Evolutionary conservation across 2,329 filamentous ascomycete species (phyloP).

Genomic region (Amauroascus niger): DNA sequence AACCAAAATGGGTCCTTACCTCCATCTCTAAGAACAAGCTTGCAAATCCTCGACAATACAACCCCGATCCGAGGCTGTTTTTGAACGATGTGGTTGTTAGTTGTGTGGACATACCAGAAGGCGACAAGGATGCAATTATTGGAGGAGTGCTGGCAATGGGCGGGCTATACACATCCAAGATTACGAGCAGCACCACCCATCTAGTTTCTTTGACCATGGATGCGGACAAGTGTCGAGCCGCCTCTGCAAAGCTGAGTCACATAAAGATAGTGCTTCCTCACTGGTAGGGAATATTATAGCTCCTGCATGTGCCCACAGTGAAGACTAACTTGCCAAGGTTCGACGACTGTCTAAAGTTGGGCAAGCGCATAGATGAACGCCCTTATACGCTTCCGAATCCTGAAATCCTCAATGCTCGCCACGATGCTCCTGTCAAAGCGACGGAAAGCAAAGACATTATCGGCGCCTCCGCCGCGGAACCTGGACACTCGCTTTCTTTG

Average conservation of each 20-base stretch:
- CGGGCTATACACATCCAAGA: conserved; percentile 62
- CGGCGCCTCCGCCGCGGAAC: conserved; percentile 53
- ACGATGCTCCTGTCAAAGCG: conserved; percentile 49
- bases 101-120: conserved; percentile 72
- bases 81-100: conserved; percentile 75
- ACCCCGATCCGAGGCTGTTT: conserved; percentile 81
- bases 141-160: conserved; percentile 85
- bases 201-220: conserved; percentile 73
- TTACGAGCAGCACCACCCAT: conserved; percentile 73
- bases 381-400: conserved; percentile 82
- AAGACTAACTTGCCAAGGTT: conserved; percentile 53
- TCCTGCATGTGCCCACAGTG: background rate
- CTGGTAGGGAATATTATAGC: conserved; percentile 49
- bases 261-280: conserved; percentile 85
- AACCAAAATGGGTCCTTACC: conserved; percentile 64
- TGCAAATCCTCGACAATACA: conserved; percentile 72
- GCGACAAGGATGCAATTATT: conserved; percentile 84
- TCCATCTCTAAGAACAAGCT: conserved; percentile 61
- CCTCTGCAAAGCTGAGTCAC: conserved; percentile 42
- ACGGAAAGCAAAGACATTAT: conserved; percentile 52
- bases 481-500: conserved; percentile 32
- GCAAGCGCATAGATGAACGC: conserved; percentile 76
- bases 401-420: conserved; percentile 58
- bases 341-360: conserved; percentile 88
- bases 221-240: conserved; percentile 55